phyloP scores from a whole-genome alignment of 768 basidiomycete genomes.

The Naematelia encephala region DNA sequence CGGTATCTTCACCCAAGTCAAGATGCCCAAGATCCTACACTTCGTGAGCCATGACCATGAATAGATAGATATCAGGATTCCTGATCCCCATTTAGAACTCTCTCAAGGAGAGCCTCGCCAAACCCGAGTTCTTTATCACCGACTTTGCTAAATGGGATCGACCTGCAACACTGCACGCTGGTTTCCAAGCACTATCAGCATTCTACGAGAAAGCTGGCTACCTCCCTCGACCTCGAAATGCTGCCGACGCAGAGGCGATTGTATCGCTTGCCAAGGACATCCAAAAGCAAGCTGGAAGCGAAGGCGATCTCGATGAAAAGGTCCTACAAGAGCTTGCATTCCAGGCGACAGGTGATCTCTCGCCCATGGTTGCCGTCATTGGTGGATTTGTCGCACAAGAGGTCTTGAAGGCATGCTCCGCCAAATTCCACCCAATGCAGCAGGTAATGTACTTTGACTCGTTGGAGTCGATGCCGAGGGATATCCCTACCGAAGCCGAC shows the following conservation, averaged over 20 bases:
- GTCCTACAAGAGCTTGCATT: conserved; percentile 77
- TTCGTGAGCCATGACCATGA: conserved; percentile 63
- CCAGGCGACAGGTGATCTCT: conserved; percentile 84
- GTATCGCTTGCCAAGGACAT: conserved; percentile 74
- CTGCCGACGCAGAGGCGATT: conserved; percentile 70
- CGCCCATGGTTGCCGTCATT: conserved; percentile 86
- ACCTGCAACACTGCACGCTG: conserved; percentile 81
- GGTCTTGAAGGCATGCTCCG: conserved; percentile 91
- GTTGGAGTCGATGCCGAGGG: conserved; percentile 80
- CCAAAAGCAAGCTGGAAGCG: conserved; percentile 54
- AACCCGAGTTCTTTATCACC: conserved; percentile 85
- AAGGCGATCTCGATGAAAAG: conserved; percentile 69
- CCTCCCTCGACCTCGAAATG: conserved; percentile 77
- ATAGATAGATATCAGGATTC: conserved; percentile 3
- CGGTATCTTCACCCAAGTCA: conserved; percentile 96
- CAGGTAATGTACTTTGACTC: conserved; percentile 98
- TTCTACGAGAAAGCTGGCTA: conserved; percentile 65
- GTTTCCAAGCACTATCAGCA: conserved; percentile 86
- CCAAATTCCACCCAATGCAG: conserved; percentile 95
- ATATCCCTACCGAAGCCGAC: conserved; percentile 74
- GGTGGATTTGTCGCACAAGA: conserved; percentile 99
- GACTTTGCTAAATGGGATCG: conserved; percentile 98
- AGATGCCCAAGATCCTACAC: conserved; percentile 94
- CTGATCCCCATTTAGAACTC: conserved; percentile 69
- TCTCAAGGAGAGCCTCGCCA: conserved; percentile 72